These are phyloP conservation scores for Neobulgaria alba DNA, from an alignment of 2,329 filamentous ascomycete genomes.

Conservation along the genomic window DNA sequence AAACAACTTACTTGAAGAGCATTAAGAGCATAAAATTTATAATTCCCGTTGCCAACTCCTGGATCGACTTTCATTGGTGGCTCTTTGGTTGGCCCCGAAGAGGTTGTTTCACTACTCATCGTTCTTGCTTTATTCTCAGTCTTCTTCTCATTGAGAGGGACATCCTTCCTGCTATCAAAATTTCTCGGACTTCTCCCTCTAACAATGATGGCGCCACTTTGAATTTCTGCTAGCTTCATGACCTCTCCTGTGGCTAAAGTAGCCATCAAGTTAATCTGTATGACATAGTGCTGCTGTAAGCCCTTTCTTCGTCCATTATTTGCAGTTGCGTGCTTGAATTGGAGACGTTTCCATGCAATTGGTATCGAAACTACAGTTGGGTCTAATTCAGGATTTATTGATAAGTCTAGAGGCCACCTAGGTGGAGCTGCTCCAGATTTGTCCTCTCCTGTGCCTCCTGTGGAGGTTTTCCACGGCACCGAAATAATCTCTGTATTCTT, in stretches of 20 bases:
- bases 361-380: conserved; percentile 71
- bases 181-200: conserved; percentile 87
- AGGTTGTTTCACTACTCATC: conserved; percentile 20
- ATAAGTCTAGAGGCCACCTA: conserved; percentile 45
- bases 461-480: conserved; percentile 78
- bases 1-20: conserved; percentile 20
- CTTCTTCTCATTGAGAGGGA: conserved; percentile 47
- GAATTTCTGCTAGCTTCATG: conserved; percentile 71
- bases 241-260: conserved; percentile 59
- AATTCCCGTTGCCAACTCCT: conserved; percentile 14
- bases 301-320: conserved; percentile 94
- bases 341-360: conserved; percentile 85
- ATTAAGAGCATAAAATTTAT: conserved; percentile 24
- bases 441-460: conserved; percentile 22
- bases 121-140: conserved; percentile 22
- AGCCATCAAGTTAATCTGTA: conserved; percentile 75
- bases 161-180: conserved; percentile 84
- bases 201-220: conserved; percentile 90
- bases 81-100: conserved; percentile 10
- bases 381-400: conserved; percentile 61
- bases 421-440: conserved; percentile 43
- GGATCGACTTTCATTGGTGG: conserved; percentile 22
- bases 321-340: conserved; percentile 93
- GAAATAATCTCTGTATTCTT: conserved; percentile 91
- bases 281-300: conserved; percentile 88